These are phyloP conservation scores for Aspergillus sp. DNA, from an alignment of 2,329 filamentous ascomycete genomes.

Conservation along the genomic window DNA sequence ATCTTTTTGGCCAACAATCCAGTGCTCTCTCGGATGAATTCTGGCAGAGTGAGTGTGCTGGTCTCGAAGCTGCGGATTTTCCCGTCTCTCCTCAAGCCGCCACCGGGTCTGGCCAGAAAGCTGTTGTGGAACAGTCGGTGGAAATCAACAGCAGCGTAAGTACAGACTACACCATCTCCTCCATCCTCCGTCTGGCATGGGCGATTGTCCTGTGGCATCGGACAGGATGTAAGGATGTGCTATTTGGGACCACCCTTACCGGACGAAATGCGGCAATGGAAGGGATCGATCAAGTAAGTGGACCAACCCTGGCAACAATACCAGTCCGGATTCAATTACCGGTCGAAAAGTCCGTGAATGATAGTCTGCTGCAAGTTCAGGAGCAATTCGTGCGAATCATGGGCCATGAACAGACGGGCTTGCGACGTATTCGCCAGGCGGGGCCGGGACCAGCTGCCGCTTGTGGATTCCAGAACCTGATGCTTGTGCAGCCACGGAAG, in stretches of 20 bases:
- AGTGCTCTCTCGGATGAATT: too few relatives aligned
- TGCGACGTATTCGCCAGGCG: background rate
- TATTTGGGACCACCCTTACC: constrained; percentile 45
- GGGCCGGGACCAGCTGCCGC: background rate
- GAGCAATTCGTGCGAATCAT: background rate
- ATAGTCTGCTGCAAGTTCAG: background rate
- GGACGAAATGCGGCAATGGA: constrained; percentile 40
- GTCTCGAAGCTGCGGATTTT: constrained; percentile 30
- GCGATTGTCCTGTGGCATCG: constrained; percentile 40
- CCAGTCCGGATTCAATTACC: constrained; percentile 34
- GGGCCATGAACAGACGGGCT: background rate
- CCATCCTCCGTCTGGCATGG: constrained; percentile 42
- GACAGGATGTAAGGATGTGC: constrained; percentile 38
- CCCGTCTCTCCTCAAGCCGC: constrained; percentile 38
- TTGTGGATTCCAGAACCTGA: background rate
- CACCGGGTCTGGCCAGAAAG: constrained; percentile 37
- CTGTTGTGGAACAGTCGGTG: too few relatives aligned
- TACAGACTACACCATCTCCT: too few relatives aligned
- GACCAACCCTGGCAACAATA: constrained; percentile 43
- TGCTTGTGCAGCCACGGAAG: background rate
- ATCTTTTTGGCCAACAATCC: too few relatives aligned
- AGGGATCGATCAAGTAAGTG: constrained; percentile 42
- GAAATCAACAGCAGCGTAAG: too few relatives aligned
- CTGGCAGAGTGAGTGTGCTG: constrained; percentile 40
- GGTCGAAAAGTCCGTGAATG: background rate